Base-by-base conservation (phyloP, 192 early-diverging fungal genomes). In the Mycoemilia scoparia region DNA sequence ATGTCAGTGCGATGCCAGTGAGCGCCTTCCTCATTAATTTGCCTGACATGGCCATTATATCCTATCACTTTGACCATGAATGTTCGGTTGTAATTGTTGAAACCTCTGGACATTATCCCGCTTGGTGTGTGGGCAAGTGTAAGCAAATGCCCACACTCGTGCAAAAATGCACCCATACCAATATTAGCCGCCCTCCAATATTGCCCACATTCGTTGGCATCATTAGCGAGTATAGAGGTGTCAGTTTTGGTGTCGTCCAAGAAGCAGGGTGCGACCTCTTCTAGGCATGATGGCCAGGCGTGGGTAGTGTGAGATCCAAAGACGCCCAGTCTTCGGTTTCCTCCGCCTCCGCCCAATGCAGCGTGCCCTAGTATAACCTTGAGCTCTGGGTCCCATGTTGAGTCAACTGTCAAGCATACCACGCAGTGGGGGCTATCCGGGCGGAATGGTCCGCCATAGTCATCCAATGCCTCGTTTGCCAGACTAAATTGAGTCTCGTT, bases 141-240 rank as follows among this genome's bases (percentile, higher is more conserved):
- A 27, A 70, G 41, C 24, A 64, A 22, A 30, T 79, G 77, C n/a
- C 77, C 77, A 17, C 67, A 67, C 46, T 79, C 76, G 45, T 79
- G 77, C 29, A 79, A 43, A 53, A 77, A 73, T 13, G 77, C 76
- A 14, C 77, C 77, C 50, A 77, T 73, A 12, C 77, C 76, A 24
- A 74, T 64, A 41, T 76, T 75, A 24, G 63, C 61, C 2, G 69
- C 57, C 23, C 54, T 75, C 66, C 67, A 79, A 49, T 60, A 60
- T 36, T 67, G 50, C 22, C 66, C 67, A 25, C 60, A 66, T 26
- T 76, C 74, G 19, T 57, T 51, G 34, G 39, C 48, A 45, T 79
- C 73, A 49, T 79, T 73, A 10, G 69, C 69, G 11, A 69, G 40
- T 24, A 51, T 51, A 29, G 49, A 45, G n/a, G 64, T 64, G 45